Evolutionary conservation across 2,329 filamentous ascomycete genomes (phyloP), one percentile per base, ranked within the genome.

Genomic region (Penicillium sclerotiorum): DNA sequence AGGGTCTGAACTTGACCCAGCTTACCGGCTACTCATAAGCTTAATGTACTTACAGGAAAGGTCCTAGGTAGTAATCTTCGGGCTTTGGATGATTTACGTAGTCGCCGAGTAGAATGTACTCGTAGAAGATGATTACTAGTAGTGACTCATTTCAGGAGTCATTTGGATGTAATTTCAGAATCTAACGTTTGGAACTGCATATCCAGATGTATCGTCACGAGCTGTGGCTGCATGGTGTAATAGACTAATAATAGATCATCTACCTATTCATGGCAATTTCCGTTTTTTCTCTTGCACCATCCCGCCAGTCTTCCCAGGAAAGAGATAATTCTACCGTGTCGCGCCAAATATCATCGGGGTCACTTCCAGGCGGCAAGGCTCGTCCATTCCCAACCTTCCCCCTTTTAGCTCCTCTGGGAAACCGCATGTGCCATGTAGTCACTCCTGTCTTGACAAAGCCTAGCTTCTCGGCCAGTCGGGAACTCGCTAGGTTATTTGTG

Each of bases 321-420:
- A 59, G 12, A 36, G 39, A 50, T 8, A 53, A 45, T 5, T 36
- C 45, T 5, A 59, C n/a, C 1, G 55, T 53, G 40, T 59, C 57
- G 28, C 57, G 50, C 56, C 57, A 59, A 25, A 59, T 3, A 49
- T 59, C 57, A 9, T 53, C 40, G 2, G 51, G 45, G 25, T 59
- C 51, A 33, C 42, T 33, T 7, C 53, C 49, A 35, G 53, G 37
- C 3, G 57, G 57, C 6, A 45, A 21, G 5, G 8, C 40, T n/a
- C 32, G 54, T 1, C 53, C 55, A 53, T 59, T 51, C 4, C 57
- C 57, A 15, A 54, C 20, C 13, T 59, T 59, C 1, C 53, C 57
- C 30, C 33, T 42, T 1, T 20, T 9, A 25, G 45, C 54, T 1
- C 57, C 57, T 8, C 54, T 50, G 1, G 53, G 23, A 36, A 59